phyloP scores from a whole-genome alignment of 306 rosid genomes.

The Nissolia schottii region DNA sequence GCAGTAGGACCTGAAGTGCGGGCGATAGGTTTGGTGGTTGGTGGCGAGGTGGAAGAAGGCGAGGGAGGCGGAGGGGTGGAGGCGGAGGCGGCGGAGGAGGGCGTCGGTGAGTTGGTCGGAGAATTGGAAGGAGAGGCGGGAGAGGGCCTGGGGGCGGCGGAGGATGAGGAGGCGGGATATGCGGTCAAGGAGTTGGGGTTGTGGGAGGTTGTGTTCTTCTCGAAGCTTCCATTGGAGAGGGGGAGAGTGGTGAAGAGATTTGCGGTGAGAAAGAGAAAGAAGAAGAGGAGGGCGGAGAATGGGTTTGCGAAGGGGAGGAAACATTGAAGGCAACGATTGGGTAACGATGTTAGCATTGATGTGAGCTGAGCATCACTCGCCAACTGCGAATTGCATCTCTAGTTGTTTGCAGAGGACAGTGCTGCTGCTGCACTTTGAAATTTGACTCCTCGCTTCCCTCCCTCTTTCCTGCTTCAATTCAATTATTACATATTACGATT shows the following conservation, averaged over 20 bases:
- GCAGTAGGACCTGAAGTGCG: slow-evolving; percentile 52
- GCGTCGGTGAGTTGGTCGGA: slow-evolving; percentile 66
- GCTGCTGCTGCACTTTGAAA: too few species aligned
- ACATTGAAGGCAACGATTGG: neutral
- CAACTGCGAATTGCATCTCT: too few species aligned
- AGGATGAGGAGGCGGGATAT: slow-evolving; percentile 70
- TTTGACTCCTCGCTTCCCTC: too few species aligned
- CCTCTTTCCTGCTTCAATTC: too few species aligned
- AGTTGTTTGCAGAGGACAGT: too few species aligned
- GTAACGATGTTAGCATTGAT: neutral
- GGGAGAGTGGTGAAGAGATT: slow-evolving; percentile 39
- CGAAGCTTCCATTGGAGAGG: slow-evolving; percentile 60
- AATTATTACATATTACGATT: too few species aligned
- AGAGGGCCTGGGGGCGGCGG: slow-evolving; percentile 49
- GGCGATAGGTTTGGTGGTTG: slow-evolving; percentile 53
- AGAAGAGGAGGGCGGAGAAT: neutral
- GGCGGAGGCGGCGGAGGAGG: slow-evolving; percentile 64
- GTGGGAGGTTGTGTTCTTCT: slow-evolving; percentile 49
- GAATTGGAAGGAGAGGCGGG: slow-evolving; percentile 42
- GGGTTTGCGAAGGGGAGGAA: slow-evolving; percentile 14
- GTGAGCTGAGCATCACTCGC: too few species aligned
- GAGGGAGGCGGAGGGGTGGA: slow-evolving; percentile 57
- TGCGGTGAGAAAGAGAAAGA: neutral
- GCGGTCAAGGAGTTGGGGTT: slow-evolving; percentile 44
- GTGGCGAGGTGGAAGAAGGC: slow-evolving; percentile 55